These are phyloP conservation scores for Plasmodium falciparum DNA, from an alignment of 169 alveolate species.

Conservation along the genomic window DNA sequence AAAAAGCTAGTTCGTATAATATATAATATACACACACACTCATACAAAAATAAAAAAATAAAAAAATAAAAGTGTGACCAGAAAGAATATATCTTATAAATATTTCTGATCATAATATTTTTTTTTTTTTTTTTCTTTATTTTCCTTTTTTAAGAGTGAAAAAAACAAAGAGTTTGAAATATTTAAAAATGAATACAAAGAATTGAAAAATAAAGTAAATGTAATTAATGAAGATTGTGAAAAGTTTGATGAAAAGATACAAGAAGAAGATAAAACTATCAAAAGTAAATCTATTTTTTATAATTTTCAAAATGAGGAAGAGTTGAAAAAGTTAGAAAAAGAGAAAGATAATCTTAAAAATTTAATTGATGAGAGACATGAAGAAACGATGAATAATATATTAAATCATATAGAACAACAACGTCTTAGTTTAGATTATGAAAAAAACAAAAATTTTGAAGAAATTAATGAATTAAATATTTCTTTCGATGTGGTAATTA, in stretches of 20 bases:
- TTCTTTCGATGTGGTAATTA: constrained; percentile 42
- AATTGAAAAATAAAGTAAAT: constrained; percentile 46
- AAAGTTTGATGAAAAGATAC: constrained; percentile 37
- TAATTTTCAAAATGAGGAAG: constrained; percentile 64
- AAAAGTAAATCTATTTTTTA: constrained; percentile 53
- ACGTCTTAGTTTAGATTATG: constrained; percentile 31
- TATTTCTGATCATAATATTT: not conserved
- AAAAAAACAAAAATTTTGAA: constrained; percentile 42
- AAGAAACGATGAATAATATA: constrained; percentile 49
- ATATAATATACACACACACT: too few species aligned
- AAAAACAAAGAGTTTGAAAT: constrained; percentile 37
- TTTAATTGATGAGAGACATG: constrained; percentile 42
- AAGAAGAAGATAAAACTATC: constrained; percentile 26
- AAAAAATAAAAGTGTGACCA: not conserved
- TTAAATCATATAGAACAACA: constrained; percentile 37
- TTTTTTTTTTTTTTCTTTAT: not conserved
- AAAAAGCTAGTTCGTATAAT: constrained; percentile 34
- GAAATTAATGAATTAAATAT: constrained; percentile 43
- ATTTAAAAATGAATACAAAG: constrained; percentile 56
- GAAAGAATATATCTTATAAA: not conserved
- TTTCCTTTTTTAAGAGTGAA: constrained; percentile 29
- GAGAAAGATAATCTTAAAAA: constrained; percentile 45
- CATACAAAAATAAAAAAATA: constrained; percentile 21
- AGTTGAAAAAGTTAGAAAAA: constrained; percentile 42
- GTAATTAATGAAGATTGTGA: constrained; percentile 44